Evolutionary conservation across 129 eudicot genomes (phyloP).

Genomic region (Escallonia herrerae): DNA sequence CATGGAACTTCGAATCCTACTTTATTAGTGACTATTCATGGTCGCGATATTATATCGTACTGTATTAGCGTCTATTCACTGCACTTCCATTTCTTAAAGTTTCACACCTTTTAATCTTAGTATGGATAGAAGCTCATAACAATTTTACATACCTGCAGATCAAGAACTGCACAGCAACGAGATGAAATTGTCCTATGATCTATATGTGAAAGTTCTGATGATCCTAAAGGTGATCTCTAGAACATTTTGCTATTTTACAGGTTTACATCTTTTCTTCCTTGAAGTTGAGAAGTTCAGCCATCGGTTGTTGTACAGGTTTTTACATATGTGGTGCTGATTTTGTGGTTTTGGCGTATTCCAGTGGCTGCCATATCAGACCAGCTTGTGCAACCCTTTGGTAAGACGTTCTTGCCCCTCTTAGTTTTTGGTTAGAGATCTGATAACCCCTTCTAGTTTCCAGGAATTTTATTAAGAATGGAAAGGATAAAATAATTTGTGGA

Average conservation of each 20-base stretch:
- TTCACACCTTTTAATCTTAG: too few species aligned
- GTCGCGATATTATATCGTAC: too few species aligned
- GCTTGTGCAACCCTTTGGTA: constrained; percentile 79
- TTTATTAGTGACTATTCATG: too few species aligned
- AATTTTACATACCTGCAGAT: constrained; percentile 30
- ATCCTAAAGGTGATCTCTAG: constrained; percentile 40
- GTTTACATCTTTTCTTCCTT: constrained; percentile 9
- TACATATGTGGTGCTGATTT: constrained; percentile 31
- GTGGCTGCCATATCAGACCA: constrained; percentile 61
- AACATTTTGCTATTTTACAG: constrained; percentile 5
- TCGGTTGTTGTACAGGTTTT: constrained; percentile 29
- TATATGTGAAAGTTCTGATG: constrained; percentile 30
- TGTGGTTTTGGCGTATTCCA: constrained; percentile 62
- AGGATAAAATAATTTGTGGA: too few species aligned
- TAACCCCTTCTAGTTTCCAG: too few species aligned
- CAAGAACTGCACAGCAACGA: constrained; percentile 48
- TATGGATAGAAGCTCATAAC: constrained; percentile 3
- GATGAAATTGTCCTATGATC: constrained; percentile 40
- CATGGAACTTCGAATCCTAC: too few species aligned
- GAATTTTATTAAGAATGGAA: too few species aligned
- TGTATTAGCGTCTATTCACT: too few species aligned
- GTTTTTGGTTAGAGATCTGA: not conserved
- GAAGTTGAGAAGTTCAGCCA: constrained; percentile 9
- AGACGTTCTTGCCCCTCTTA: constrained; percentile 9
- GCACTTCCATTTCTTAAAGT: too few species aligned